Conservation (phyloP, 2,329 filamentous ascomycete species). For the Phialophora chinensis region DNA sequence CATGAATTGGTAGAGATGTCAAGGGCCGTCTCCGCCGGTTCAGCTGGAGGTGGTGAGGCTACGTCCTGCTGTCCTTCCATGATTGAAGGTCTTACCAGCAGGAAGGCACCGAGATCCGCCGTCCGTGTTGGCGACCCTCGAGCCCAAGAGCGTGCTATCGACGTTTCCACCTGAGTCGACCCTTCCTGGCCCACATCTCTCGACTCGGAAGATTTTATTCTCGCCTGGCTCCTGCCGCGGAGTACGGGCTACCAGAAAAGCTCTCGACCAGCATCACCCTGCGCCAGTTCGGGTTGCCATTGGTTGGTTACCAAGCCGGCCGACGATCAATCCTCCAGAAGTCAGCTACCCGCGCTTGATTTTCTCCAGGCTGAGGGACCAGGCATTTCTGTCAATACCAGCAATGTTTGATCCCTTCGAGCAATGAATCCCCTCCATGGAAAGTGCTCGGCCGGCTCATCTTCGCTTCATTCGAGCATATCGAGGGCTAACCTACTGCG, state of each 20-base stretch:
- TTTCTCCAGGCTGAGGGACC: conserved; percentile 29
- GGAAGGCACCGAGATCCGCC: conserved; percentile 7
- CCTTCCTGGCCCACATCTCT: conserved; percentile 4
- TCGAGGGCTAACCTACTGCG: conserved; percentile 5
- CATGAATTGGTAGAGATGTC: not conserved
- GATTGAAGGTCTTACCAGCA: conserved; percentile 16
- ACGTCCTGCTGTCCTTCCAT: not conserved
- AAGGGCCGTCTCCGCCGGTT: conserved; percentile 20
- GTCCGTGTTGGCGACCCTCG: conserved; percentile 3
- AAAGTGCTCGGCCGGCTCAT: conserved; percentile 24
- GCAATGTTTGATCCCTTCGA: conserved; percentile 16
- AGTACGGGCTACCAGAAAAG: conserved; percentile 15
- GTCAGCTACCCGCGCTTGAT: conserved; percentile 27
- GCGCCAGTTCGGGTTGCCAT: conserved; percentile 16
- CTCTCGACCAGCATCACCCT: conserved; percentile 23
- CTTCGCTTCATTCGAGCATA: conserved; percentile 23
- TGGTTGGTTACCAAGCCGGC: conserved; percentile 29
- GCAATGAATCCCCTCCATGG: conserved; percentile 19
- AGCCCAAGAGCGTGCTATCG: conserved; percentile 1
- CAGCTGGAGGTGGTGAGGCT: conserved; percentile 8
- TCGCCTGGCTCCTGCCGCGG: conserved; percentile 20
- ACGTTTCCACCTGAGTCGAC: not conserved
- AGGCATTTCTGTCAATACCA: conserved; percentile 22
- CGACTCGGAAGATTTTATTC: conserved; percentile 34
- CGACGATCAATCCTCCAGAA: conserved; percentile 26